Evolutionary conservation across 2,329 filamentous ascomycete genomes (phyloP).

Genomic region (Pseudogymnoascus sp.): DNA sequence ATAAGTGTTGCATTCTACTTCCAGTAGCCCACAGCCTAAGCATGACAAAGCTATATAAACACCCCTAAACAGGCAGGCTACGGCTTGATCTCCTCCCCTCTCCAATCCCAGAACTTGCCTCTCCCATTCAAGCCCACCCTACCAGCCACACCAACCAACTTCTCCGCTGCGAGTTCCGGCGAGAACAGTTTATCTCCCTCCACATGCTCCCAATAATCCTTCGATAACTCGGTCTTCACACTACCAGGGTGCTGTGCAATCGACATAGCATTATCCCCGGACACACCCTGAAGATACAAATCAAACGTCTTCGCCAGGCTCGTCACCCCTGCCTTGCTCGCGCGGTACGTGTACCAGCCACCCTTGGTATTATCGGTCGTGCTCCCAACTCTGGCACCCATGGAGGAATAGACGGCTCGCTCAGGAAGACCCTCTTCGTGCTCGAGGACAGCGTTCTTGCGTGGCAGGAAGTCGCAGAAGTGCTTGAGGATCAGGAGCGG

Average conservation of each 20-base stretch:
- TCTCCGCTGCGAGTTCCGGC: constrained; percentile 57
- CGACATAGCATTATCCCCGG: constrained; percentile 56
- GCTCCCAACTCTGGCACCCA: constrained; percentile 71
- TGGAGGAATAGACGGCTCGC: constrained; percentile 61
- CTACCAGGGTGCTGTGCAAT: constrained; percentile 74
- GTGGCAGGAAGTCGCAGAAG: constrained; percentile 61
- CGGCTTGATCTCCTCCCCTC: constrained; percentile 48
- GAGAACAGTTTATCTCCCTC: constrained; percentile 56
- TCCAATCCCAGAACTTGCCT: constrained; percentile 64
- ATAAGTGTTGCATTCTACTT: background rate
- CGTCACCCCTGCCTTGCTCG: constrained; percentile 67
- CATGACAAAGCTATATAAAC: background rate
- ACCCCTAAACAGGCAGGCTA: background rate
- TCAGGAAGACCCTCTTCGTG: constrained; percentile 34
- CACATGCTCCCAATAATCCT: constrained; percentile 62
- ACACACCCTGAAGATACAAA: constrained; percentile 50
- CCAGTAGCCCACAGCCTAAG: background rate
- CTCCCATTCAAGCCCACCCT: constrained; percentile 41
- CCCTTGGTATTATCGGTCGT: constrained; percentile 65
- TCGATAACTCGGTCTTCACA: constrained; percentile 66
- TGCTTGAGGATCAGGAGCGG: constrained; percentile 72
- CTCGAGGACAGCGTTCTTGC: constrained; percentile 38
- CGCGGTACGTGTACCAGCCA: constrained; percentile 77
- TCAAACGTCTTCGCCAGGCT: constrained; percentile 66
- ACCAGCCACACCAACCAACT: constrained; percentile 52